Evolutionary conservation across 495 filamentous ascomycete species (phyloP), one percentile per base, ranked within the genome.

Genomic region (Xanthoparmelia taractica): DNA sequence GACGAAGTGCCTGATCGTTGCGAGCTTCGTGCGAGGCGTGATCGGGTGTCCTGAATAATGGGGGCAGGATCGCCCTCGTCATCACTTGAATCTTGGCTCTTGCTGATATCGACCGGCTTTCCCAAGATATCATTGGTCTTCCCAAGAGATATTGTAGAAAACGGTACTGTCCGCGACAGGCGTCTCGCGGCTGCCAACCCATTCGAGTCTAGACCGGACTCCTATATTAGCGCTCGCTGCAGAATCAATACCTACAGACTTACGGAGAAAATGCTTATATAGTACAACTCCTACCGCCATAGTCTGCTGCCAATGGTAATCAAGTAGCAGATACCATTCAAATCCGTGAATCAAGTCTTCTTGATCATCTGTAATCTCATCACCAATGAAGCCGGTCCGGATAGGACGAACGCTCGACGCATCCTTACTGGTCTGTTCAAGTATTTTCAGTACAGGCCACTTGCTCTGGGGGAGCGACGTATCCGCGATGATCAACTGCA

Each of bases 281-380:
- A 92, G 78, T 67, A 83, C 74, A 37, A 81, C 78, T 41, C 88
- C 85, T 43, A 82, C 79, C 20, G 76, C 66, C 73, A 92, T 91
- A 4, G 91, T 87, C 63, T 88, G 80, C 34, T 77, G 72, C 80
- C 88, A 91, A 60, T 90, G 78, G 2, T 81, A 86, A 33, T 88
- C 85, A 18, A 90, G 78, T 54, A 87, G 76, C 64, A 89, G 73
- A 70, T 90, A 86, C 94, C 94, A 98, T 68, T 96, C 89, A 61
- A 96, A 72, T 60, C 87, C 84, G 43, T 86, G 82, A 57, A 97
- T 91, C 63, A 96, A 76, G 48, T 82, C 75, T 56, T 88, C 82
- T 63, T 96, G 90, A 58, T 82, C 73, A 18, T 74, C 72, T 18
- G 84, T 80, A 20, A 84, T 70, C 47, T 83, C 78, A 7, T 84